These are phyloP conservation scores for Colletotrichum brevisporum DNA, from an alignment of 2,329 filamentous ascomycete genomes.

Conservation along the genomic window DNA sequence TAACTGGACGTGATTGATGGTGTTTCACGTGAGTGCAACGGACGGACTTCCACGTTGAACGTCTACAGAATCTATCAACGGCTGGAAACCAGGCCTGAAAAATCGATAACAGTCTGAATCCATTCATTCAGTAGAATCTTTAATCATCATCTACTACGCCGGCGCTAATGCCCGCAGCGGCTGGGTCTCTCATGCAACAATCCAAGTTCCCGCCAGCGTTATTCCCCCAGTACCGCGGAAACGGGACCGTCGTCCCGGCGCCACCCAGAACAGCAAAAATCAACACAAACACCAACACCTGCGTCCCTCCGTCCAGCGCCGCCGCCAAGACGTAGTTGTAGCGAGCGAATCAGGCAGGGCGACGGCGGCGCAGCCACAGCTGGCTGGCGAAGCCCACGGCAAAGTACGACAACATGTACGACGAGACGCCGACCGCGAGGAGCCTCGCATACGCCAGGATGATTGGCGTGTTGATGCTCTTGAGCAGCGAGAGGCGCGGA, in stretches of 20 bases:
- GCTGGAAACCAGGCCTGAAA: too few relatives aligned
- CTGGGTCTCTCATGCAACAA: not conserved
- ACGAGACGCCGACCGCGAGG: conserved; percentile 40
- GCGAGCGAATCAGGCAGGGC: conserved; percentile 42
- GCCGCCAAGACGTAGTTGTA: conserved; percentile 44
- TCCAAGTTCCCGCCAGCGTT: not conserved
- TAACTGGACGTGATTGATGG: not conserved
- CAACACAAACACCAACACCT: conserved; percentile 43
- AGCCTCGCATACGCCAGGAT: not conserved
- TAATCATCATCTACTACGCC: conserved; percentile 31
- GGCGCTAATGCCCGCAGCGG: not conserved
- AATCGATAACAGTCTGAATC: too few relatives aligned
- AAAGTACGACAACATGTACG: conserved; percentile 51
- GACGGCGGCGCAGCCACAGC: conserved; percentile 44
- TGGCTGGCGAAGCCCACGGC: conserved; percentile 49
- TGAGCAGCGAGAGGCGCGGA: not conserved
- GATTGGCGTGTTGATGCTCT: not conserved
- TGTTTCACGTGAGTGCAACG: conserved; percentile 27
- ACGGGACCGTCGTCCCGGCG: not conserved
- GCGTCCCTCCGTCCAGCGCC: conserved; percentile 43
- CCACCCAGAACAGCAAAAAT: conserved; percentile 42
- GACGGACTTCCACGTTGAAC: not conserved
- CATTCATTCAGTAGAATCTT: conserved; percentile 36
- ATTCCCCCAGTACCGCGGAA: not conserved
- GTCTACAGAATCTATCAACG: too few relatives aligned